Percentiles rank a stretch among this genome's conserved stretches.
These are phyloP conservation scores for Fusarium siculi DNA, from an alignment of 2,329 filamentous ascomycete species.

Conservation along the genomic window DNA sequence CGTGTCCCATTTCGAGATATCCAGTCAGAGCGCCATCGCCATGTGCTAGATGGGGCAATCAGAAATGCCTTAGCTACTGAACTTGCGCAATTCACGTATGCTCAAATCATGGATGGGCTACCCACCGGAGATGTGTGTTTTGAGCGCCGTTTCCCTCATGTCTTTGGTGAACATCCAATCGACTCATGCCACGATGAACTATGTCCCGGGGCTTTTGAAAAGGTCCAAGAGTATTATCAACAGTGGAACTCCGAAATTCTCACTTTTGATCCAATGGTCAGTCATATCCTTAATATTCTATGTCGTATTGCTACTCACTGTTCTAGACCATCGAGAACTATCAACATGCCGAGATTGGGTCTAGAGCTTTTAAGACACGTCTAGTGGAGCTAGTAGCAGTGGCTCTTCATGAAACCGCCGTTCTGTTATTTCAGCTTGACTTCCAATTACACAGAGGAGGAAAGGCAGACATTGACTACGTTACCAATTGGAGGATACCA, in stretches of 20 bases:
- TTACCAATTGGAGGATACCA: neutral
- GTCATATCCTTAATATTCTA: neutral
- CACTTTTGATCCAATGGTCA: neutral
- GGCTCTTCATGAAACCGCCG: neutral
- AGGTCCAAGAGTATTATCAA: neutral
- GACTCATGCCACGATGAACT: neutral
- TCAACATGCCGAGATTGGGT: neutral
- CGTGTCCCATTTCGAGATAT: neutral
- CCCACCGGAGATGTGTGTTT: neutral
- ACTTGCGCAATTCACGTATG: neutral
- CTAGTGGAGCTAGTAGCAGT: neutral
- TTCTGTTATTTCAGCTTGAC: neutral
- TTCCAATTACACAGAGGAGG: neutral
- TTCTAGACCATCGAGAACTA: neutral
- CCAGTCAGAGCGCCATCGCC: neutral
- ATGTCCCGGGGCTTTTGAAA: neutral
- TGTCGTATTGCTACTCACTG: neutral
- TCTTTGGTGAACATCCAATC: neutral
- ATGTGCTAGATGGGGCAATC: neutral
- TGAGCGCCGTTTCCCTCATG: neutral
- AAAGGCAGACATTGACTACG: neutral
- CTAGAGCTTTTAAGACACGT: neutral
- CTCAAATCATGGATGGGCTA: neutral
- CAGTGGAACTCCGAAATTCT: neutral
- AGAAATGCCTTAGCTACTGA: neutral